Conservation (phyloP, 257 asterid species). For the Mentha longifolia region DNA sequence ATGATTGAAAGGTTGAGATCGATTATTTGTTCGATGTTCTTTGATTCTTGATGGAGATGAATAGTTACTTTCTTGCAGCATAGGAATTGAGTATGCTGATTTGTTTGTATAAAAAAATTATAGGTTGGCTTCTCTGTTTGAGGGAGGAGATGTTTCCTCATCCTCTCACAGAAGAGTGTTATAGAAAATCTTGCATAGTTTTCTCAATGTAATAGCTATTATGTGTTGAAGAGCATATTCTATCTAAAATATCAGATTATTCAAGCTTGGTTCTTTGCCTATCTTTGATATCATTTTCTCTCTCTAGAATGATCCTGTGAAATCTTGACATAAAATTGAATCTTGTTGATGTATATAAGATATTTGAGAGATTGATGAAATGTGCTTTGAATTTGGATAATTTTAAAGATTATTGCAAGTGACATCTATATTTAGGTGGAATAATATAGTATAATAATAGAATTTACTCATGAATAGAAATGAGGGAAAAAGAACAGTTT, state of each 20-base stretch:
- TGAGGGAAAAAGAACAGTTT: too few relatives aligned
- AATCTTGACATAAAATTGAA: background rate
- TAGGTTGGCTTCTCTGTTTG: constrained; percentile 60
- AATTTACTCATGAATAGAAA: too few relatives aligned
- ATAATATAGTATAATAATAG: too few relatives aligned
- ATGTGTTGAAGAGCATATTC: constrained; percentile 24
- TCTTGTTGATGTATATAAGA: constrained; percentile 5
- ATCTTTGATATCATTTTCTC: background rate
- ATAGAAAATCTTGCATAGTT: constrained; percentile 23
- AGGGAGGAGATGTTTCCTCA: constrained; percentile 38
- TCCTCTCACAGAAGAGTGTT: constrained; percentile 55
- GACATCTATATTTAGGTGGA: too few relatives aligned
- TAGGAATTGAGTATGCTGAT: constrained; percentile 34
- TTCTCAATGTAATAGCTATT: constrained; percentile 19
- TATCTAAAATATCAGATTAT: constrained; percentile 16
- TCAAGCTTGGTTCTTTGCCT: constrained; percentile 20
- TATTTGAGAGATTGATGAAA: background rate
- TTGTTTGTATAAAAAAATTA: constrained; percentile 32
- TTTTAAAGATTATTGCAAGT: too few relatives aligned
- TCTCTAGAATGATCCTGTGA: background rate
- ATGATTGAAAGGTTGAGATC: background rate
- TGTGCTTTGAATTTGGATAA: too few relatives aligned
- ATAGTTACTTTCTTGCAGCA: constrained; percentile 24
- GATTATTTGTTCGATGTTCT: constrained; percentile 36
- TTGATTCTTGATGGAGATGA: constrained; percentile 55